Evolutionary conservation across 805 yeast species (phyloP).

Genomic region (Myxozyma kluyveri): DNA sequence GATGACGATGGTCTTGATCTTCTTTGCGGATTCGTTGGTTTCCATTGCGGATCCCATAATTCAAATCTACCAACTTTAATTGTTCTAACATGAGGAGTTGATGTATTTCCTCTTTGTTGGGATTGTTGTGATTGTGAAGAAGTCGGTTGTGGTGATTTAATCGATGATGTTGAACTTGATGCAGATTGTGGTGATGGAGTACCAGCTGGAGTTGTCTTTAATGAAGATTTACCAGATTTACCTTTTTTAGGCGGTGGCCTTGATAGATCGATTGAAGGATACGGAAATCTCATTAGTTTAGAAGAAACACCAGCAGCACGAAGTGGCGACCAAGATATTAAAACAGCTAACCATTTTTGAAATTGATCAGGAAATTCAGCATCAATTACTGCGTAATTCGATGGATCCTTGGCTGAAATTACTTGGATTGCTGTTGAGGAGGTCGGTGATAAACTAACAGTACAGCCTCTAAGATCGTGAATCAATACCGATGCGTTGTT

Average conservation of each 20-base stretch:
- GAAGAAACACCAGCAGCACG: conserved; percentile 24
- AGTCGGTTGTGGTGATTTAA: background rate
- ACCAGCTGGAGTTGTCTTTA: background rate
- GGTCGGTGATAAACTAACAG: conserved; percentile 13
- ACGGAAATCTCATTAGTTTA: conserved; percentile 22
- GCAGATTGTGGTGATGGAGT: background rate
- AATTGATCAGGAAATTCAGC: conserved; percentile 18
- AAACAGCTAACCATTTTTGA: conserved; percentile 23
- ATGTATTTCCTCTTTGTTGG: background rate
- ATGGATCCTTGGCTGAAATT: conserved; percentile 15
- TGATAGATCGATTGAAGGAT: conserved; percentile 18
- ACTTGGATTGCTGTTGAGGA: conserved; percentile 23
- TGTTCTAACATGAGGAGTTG: conserved; percentile 14
- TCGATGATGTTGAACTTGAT: background rate
- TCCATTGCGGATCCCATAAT: conserved; percentile 22
- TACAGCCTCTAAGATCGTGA: conserved; percentile 27
- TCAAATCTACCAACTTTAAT: conserved; percentile 25
- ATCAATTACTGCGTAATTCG: conserved; percentile 15
- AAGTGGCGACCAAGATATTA: conserved; percentile 26
- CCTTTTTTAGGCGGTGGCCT: background rate
- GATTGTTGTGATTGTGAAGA: background rate
- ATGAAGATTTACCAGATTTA: background rate
- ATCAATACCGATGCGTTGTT: conserved; percentile 14
- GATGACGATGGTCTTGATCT: background rate
- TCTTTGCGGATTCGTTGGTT: background rate